Conservation (phyloP, 805 yeast species). For the Sugiyamaella floridensis region DNA sequence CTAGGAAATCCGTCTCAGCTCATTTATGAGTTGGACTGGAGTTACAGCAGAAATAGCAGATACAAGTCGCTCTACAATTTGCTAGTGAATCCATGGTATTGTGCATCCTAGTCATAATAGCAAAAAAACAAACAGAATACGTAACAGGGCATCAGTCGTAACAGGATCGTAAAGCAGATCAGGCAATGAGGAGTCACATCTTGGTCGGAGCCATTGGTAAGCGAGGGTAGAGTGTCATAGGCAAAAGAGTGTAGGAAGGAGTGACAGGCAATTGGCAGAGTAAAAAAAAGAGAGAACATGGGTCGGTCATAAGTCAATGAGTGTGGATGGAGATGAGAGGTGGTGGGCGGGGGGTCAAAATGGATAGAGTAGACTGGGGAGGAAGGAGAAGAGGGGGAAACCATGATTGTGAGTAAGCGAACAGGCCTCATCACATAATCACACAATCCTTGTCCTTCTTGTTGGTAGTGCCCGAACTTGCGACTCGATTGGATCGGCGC, state of each 20-base stretch:
- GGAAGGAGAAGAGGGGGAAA: too few species aligned
- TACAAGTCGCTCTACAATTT: too few species aligned
- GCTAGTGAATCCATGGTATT: background rate
- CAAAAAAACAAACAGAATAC: background rate
- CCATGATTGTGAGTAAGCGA: too few species aligned
- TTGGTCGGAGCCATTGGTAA: background rate
- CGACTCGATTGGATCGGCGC: conserved; percentile 2
- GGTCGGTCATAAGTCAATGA: background rate
- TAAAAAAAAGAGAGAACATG: background rate
- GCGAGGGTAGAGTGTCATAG: background rate
- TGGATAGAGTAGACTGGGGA: too few species aligned
- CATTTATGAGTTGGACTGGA: too few species aligned
- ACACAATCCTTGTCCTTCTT: conserved; percentile 19
- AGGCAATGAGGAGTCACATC: background rate
- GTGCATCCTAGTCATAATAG: background rate
- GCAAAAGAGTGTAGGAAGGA: background rate
- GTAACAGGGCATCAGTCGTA: background rate
- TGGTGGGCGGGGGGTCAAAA: background rate
- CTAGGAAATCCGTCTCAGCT: too few species aligned
- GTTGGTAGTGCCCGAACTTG: conserved; percentile 1
- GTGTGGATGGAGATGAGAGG: background rate
- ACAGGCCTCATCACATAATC: conserved; percentile 18
- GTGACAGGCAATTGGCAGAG: background rate
- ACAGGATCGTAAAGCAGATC: background rate
- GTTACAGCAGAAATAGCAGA: too few species aligned